These are phyloP conservation scores for Williopsis jadinii DNA, from an alignment of 1,139 yeast genomes.

Conservation along the genomic window DNA sequence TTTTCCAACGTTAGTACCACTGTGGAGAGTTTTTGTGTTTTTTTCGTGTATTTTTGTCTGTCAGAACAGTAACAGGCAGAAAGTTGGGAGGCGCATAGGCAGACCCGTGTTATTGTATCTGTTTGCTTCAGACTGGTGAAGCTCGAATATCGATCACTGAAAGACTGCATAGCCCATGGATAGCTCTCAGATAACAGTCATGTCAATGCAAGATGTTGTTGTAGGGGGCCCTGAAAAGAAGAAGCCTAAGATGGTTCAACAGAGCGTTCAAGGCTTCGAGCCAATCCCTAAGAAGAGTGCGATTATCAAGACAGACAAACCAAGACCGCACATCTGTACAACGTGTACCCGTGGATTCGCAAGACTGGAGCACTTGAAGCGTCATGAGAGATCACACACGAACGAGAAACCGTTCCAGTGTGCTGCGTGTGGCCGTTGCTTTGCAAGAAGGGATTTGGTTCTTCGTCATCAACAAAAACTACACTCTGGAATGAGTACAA, in stretches of 20 bases:
- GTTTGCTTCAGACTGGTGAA: too few species aligned
- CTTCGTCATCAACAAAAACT: slow-evolving; percentile 91
- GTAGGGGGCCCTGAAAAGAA: slow-evolving; percentile 3
- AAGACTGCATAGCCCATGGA: too few species aligned
- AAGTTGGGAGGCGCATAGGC: too few species aligned
- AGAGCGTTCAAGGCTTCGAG: slow-evolving; percentile 31
- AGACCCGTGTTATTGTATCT: too few species aligned
- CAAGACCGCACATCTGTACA: slow-evolving; percentile 84
- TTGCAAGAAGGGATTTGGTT: slow-evolving; percentile 86
- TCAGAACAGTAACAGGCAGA: too few species aligned
- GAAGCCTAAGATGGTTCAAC: slow-evolving; percentile 17
- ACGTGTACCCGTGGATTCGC: slow-evolving; percentile 96
- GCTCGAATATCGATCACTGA: too few species aligned
- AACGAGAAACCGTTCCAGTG: slow-evolving; percentile 96
- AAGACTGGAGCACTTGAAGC: slow-evolving; percentile 82
- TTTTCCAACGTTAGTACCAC: too few species aligned
- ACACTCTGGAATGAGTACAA: slow-evolving; percentile 51
- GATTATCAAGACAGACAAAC: slow-evolving; percentile 79
- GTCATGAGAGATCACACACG: slow-evolving; percentile 94
- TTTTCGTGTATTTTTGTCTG: too few species aligned
- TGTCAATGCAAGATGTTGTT: too few species aligned
- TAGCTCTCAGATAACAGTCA: too few species aligned
- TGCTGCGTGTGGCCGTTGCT: slow-evolving; percentile 93
- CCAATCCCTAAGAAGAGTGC: slow-evolving; percentile 87
- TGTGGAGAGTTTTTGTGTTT: too few species aligned